Evolutionary conservation across 768 basidiomycete species (phyloP), one percentile per base, ranked within the genome.

Genomic region (Rhizopogon roseolus): DNA sequence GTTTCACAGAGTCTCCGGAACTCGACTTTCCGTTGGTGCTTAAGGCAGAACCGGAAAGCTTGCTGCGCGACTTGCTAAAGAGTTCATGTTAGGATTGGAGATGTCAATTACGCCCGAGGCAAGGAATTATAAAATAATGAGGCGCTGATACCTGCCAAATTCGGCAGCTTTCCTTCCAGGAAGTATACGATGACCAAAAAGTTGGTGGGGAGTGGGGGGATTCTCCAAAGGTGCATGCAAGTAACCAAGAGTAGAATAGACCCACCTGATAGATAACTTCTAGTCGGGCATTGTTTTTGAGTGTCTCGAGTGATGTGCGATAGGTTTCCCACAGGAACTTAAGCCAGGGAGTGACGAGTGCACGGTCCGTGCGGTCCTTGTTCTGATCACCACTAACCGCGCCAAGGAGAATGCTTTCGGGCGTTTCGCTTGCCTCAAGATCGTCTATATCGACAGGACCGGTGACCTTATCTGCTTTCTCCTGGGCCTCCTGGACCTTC

Each of bases 291-390:
- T 97, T 98, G 67, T 97, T 96, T 68, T 98, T 96, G 59, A 98
- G 78, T 2, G 94, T 94, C 74, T 98, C 96, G 40, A 99, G 76
- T 1, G 90, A 93, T 17, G 93, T 97, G 53, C 96, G 85, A 67
- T 98, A 98, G 61, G 91, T 92, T 77, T 98, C 96, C 94, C 95
- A 98, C n/a, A 94, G 79, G 71, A 98, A 97, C 66, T 95, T 94
- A 66, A 98, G 87, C 87, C 94, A 97, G 0, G 96, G 96, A 0
- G 93, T 97, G 58, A 99, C 93, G 49, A 98, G 80, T 6, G 93
- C 90, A 43, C 96, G 76, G 72, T 98, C 95, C 29, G 93, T 97
- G 61, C 96, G 77, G 71, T 98, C 95, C 74, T 90, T 90, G 75
- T 81, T 94, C 73, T 93, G 90, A 50, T 93, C 93, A 37, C 81